Base-by-base conservation (phyloP, 345 rosid species). In the Eucalyptus regnans region DNA sequence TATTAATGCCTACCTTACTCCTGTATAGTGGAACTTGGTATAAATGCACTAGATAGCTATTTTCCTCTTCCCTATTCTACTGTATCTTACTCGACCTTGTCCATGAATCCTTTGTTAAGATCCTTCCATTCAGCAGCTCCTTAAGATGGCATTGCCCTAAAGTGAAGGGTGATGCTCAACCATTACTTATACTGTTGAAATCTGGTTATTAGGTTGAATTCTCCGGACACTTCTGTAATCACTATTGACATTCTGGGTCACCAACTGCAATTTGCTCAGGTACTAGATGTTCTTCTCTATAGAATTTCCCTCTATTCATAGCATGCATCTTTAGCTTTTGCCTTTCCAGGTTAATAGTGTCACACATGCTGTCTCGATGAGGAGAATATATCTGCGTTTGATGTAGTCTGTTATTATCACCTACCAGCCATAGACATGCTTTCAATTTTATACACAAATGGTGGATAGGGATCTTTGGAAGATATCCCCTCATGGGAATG, bases 221-320 rank as follows among this genome's bases (percentile, higher is more conserved):
- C 97, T 90, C 99, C 99, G 25, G 95, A 93, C 91, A 96, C 96
- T 7, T 94, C 94, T 60, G 91, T 92, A 22, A 91, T 97, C 51
- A 87, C 92, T 86, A 88, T 97, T 88, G 99, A 97, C 91, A 93
- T 94, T 76, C 81, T 96, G 91, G 96, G 99, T 50, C 95, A 97
- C 90, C 93, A 95, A 86, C 91, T 97, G 50, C 96, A 95, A 29
- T 96, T 97, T 89, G 92, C 96, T 89, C 99, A 97, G 97, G 99
- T 90, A 87, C 33, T 33, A 50, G 80, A 15, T 84, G 22, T 87
- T 88, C 66, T 56, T 83, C 86, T 68, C 58, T 41, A 41, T 13
- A 50, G 12, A 50, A 27, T 23, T 71, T 89, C 22, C 31, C 83
- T 68, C 7, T 86, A 37, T 66, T 54, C n/a, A 37, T 46, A 44